phyloP scores from a whole-genome alignment of 495 filamentous ascomycete genomes.

The Cladorrhinum samala region DNA sequence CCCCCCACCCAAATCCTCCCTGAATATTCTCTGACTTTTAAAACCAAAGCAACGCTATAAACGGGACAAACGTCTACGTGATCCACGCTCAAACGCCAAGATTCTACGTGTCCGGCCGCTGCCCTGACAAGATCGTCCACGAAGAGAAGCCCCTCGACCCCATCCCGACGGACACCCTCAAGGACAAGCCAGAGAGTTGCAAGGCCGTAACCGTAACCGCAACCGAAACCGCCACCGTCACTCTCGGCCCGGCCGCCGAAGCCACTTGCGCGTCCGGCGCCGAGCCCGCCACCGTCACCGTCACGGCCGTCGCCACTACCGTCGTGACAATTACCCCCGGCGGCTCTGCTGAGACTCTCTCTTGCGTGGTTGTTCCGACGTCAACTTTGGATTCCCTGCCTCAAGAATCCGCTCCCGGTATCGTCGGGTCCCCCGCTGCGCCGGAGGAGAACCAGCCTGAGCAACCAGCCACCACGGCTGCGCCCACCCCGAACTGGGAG shows the following conservation, averaged over 20 bases:
- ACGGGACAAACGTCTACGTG: slow-evolving; percentile 45
- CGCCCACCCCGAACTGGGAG: not conserved
- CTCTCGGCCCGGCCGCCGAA: slow-evolving; percentile 3
- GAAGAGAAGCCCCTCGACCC: slow-evolving; percentile 1
- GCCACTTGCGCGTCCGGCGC: not conserved
- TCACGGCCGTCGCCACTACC: not conserved
- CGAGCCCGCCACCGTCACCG: slow-evolving; percentile 4
- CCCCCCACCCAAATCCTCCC: too few species aligned
- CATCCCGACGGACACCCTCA: not conserved
- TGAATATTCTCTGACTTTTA: not conserved
- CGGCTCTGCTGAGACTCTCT: not conserved
- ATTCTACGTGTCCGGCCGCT: slow-evolving; percentile 31
- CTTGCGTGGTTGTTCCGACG: not conserved
- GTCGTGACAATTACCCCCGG: not conserved
- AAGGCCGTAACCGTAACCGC: slow-evolving; percentile 26
- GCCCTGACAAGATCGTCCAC: slow-evolving; percentile 13
- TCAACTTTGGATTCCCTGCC: too few species aligned
- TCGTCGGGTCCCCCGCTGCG: not conserved
- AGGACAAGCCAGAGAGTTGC: slow-evolving; percentile 7
- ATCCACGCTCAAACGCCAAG: slow-evolving; percentile 42
- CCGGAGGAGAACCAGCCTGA: not conserved
- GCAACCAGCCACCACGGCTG: not conserved
- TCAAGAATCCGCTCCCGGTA: not conserved
- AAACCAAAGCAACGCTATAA: slow-evolving; percentile 37
- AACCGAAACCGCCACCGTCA: slow-evolving; percentile 24